Evolutionary conservation across 108 stramenopile species (phyloP).

Genomic region (Pelagomonas calceolata): DNA sequence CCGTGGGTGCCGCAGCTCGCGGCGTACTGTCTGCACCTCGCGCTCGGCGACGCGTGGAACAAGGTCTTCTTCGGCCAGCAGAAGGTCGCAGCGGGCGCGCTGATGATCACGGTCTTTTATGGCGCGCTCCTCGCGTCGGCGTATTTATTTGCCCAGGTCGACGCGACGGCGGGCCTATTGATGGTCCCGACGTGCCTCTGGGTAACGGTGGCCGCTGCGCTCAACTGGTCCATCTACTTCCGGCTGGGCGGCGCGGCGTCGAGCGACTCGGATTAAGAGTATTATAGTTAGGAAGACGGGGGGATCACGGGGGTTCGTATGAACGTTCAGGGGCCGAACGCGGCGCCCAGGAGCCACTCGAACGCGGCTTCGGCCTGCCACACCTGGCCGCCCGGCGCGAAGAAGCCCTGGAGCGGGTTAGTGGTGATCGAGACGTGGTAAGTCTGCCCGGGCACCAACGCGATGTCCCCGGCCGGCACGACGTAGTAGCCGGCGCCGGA

Average conservation of each 20-base stretch:
- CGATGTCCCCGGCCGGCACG: too few species aligned
- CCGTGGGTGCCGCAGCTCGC: constrained; percentile 9
- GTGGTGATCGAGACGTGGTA: too few species aligned
- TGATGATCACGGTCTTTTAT: constrained; percentile 47
- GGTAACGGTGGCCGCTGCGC: constrained; percentile 52
- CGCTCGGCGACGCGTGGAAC: constrained; percentile 57
- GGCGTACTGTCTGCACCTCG: constrained; percentile 43
- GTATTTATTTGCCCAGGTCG: constrained; percentile 37
- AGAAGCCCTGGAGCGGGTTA: too few species aligned
- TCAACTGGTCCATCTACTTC: constrained; percentile 51
- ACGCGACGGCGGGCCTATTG: constrained; percentile 39
- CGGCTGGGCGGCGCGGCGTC: background rate
- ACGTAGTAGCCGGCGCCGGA: too few species aligned
- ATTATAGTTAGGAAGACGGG: too few species aligned
- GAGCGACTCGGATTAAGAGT: too few species aligned
- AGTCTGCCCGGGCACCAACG: too few species aligned
- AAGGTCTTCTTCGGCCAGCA: constrained; percentile 63
- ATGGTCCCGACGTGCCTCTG: constrained; percentile 53
- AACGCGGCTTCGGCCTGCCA: too few species aligned
- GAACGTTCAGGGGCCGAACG: too few species aligned
- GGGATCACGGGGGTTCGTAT: too few species aligned
- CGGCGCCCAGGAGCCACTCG: too few species aligned
- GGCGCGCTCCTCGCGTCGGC: constrained; percentile 35
- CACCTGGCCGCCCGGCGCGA: too few species aligned
- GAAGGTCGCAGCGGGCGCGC: constrained; percentile 37